A percentile compares a stretch with the other conserved stretches of the same genome.
Conservation (phyloP, 2,329 filamentous ascomycete genomes). For the Ilyonectria mors-panacis region DNA sequence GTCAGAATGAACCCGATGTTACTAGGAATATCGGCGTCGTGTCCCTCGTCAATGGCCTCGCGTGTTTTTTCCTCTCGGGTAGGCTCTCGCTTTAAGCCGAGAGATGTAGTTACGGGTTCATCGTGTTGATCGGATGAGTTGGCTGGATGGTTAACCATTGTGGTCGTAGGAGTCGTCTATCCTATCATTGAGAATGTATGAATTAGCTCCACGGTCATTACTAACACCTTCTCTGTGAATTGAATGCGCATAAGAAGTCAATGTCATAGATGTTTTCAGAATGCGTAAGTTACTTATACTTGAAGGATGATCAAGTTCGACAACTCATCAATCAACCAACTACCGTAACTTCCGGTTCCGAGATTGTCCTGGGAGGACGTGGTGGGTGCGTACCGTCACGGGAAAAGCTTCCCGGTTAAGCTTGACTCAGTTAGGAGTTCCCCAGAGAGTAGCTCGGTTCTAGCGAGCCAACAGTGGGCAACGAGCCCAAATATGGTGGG, state of each 20-base stretch:
- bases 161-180: not conserved
- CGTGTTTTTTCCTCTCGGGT: conserved; percentile 52
- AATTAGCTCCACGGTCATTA: not conserved
- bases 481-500: not conserved
- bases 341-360: too few species aligned
- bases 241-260: not conserved
- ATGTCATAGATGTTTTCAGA: too few species aligned
- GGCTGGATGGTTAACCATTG: conserved; percentile 31
- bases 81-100: conserved; percentile 41
- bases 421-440: conserved; percentile 15
- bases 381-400: conserved; percentile 12
- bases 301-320: not conserved
- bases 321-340: not conserved
- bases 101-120: conserved; percentile 15
- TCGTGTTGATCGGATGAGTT: not conserved
- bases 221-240: not conserved
- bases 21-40: conserved; percentile 66
- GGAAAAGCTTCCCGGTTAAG: conserved; percentile 27
- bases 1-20: conserved; percentile 61
- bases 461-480: conserved; percentile 4
- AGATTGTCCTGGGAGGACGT: not conserved
- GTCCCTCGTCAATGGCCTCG: conserved; percentile 61
- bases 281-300: not conserved
- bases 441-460: conserved; percentile 13
- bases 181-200: not conserved